Conservation (phyloP, 1,284 basidiomycete species). For the Tylopilus sp. region DNA sequence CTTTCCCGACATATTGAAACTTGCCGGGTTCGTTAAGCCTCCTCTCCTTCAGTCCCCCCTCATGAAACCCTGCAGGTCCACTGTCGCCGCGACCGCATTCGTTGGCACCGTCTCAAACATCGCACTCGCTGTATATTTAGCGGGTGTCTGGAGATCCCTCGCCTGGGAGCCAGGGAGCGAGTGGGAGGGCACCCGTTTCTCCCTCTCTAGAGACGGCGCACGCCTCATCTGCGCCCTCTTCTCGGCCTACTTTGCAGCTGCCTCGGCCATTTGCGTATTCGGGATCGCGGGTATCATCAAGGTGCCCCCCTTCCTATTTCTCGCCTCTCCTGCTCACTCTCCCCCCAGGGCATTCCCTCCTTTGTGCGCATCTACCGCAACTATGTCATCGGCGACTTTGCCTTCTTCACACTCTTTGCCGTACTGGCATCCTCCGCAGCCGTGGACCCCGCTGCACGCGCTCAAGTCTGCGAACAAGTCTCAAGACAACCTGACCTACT, state of each 20-base stretch:
- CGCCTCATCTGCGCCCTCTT: conserved; percentile 64
- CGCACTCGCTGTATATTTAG: conserved; percentile 51
- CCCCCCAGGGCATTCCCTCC: conserved; percentile 45
- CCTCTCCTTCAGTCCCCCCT: background rate
- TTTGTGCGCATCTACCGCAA: conserved; percentile 65
- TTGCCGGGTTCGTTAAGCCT: background rate
- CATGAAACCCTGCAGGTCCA: conserved; percentile 41
- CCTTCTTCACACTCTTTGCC: conserved; percentile 57
- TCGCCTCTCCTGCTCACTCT: background rate
- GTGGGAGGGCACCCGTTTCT: conserved; percentile 62
- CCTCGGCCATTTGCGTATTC: conserved; percentile 55
- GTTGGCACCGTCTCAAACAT: conserved; percentile 55
- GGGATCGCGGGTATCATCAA: conserved; percentile 67
- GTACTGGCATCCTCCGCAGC: conserved; percentile 54
- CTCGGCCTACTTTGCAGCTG: conserved; percentile 60
- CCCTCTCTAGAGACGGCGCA: conserved; percentile 56
- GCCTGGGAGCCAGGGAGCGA: conserved; percentile 67
- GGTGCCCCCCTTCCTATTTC: conserved; percentile 37
- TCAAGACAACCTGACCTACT: conserved; percentile 70
- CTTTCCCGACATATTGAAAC: conserved; percentile 9
- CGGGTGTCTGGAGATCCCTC: conserved; percentile 56
- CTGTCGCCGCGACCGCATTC: conserved; percentile 53
- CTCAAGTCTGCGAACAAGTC: conserved; percentile 66
- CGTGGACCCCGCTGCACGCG: conserved; percentile 53
- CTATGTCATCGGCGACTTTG: conserved; percentile 71